These are phyloP conservation scores for Calocybe indica DNA, from an alignment of 768 basidiomycete genomes.

Conservation along the genomic window DNA sequence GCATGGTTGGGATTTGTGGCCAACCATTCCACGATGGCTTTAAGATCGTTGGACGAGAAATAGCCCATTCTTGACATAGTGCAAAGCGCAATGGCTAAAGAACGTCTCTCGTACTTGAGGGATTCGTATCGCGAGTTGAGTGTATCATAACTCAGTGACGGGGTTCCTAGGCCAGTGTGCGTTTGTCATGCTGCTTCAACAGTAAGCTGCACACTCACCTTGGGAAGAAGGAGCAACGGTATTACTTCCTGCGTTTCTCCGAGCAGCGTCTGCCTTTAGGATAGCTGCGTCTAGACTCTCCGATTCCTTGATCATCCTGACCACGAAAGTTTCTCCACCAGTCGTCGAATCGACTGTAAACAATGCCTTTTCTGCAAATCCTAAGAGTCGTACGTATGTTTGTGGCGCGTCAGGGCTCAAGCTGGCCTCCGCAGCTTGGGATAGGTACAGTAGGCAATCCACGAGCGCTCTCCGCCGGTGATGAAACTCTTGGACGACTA, in stretches of 20 bases:
- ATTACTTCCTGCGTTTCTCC: slow-evolving; percentile 58
- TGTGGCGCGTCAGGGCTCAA: slow-evolving; percentile 36
- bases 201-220: slow-evolving; percentile 33
- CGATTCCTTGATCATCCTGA: slow-evolving; percentile 57
- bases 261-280: slow-evolving; percentile 45
- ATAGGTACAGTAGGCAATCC: slow-evolving; percentile 63
- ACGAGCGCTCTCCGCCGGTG: slow-evolving; percentile 62
- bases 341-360: slow-evolving; percentile 29
- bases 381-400: slow-evolving; percentile 45
- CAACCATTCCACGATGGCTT: slow-evolving; percentile 67
- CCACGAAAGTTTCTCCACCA: slow-evolving; percentile 39
- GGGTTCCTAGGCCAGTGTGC: slow-evolving; percentile 26
- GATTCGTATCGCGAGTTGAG: slow-evolving; percentile 66
- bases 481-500: slow-evolving; percentile 63
- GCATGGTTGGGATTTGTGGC: slow-evolving; percentile 57
- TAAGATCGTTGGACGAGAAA: slow-evolving; percentile 54
- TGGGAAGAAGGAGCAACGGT: slow-evolving; percentile 51
- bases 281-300: slow-evolving; percentile 53
- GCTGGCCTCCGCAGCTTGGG: slow-evolving; percentile 54
- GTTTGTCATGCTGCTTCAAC: background rate
- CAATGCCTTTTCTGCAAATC: slow-evolving; percentile 53
- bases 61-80: slow-evolving; percentile 59
- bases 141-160: slow-evolving; percentile 59
- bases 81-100: slow-evolving; percentile 58
- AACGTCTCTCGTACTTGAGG: slow-evolving; percentile 67